These are phyloP conservation scores for Phaeotremella skinneri DNA, from an alignment of 768 basidiomycete species.

Conservation along the genomic window DNA sequence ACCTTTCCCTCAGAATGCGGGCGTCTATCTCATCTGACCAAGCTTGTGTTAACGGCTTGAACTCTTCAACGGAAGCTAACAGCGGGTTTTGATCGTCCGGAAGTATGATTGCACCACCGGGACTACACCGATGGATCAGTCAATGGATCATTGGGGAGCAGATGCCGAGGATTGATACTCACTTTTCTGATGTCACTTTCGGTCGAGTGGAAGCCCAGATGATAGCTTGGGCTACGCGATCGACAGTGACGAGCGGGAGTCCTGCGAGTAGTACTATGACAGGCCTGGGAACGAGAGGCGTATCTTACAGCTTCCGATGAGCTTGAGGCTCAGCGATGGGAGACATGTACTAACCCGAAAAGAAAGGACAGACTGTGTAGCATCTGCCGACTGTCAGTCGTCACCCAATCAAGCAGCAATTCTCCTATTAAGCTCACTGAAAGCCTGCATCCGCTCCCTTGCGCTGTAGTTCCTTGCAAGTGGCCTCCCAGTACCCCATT, in stretches of 20 bases:
- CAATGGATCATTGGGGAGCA: not conserved
- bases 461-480: not conserved
- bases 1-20: not conserved
- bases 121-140: not conserved
- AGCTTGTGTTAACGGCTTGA: not conserved
- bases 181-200: not conserved
- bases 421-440: not conserved
- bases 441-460: not conserved
- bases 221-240: not conserved
- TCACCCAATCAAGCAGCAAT: not conserved
- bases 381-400: not conserved
- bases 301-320: too few relatives aligned
- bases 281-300: not conserved
- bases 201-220: not conserved
- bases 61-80: not conserved
- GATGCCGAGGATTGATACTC: not conserved
- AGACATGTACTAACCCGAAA: not conserved
- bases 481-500: slow-evolving; percentile 5
- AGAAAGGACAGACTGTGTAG: slow-evolving; percentile 8
- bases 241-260: slow-evolving; percentile 3
- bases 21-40: not conserved
- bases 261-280: not conserved
- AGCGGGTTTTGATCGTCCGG: not conserved
- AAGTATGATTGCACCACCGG: not conserved
- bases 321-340: too few relatives aligned